A percentile compares a stretch with the other conserved stretches of the same genome.
Conservation (phyloP, 305 asterid genomes). For the Plantago coronopus region DNA sequence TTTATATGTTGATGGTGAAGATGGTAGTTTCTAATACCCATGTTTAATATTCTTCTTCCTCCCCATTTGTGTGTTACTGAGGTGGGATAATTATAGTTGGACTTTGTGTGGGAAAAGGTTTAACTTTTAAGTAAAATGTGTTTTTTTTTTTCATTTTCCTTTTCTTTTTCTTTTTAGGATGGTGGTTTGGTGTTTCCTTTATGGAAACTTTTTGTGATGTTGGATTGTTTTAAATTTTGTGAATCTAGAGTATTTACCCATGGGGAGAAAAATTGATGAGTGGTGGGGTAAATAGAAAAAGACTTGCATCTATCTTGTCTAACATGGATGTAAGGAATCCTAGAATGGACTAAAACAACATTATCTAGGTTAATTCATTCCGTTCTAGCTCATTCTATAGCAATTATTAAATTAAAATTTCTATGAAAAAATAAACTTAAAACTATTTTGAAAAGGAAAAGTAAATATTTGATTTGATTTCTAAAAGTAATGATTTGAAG, state of each 20-base stretch:
- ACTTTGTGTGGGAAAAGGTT: conserved; percentile 61
- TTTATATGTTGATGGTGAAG: conserved; percentile 37
- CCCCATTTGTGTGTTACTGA: conserved; percentile 15
- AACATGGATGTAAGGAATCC: conserved; percentile 42
- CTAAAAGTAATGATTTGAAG: no score
- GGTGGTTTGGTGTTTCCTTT: conserved; percentile 60
- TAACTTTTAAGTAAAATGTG: conserved; percentile 39
- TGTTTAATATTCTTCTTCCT: conserved; percentile 16
- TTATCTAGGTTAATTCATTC: background rate
- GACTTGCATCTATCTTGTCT: conserved; percentile 45
- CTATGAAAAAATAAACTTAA: no score
- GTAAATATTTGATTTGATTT: no score
- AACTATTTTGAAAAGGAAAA: no score
- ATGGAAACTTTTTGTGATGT: conserved; percentile 36
- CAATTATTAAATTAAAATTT: no score
- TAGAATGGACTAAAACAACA: conserved; percentile 33
- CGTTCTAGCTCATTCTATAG: no score
- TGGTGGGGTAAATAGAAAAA: conserved; percentile 62
- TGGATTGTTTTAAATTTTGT: conserved; percentile 15
- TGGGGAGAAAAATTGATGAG: conserved; percentile 30
- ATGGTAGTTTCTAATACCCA: conserved; percentile 38
- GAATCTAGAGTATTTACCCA: conserved; percentile 21
- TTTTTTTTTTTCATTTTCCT: no score
- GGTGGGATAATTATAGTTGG: conserved; percentile 43
- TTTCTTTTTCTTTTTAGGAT: conserved; percentile 27